Evolutionary conservation across 176 grass and related monocot species (phyloP), one percentile per base, ranked within the genome.

Genomic region (Carex parvula): DNA sequence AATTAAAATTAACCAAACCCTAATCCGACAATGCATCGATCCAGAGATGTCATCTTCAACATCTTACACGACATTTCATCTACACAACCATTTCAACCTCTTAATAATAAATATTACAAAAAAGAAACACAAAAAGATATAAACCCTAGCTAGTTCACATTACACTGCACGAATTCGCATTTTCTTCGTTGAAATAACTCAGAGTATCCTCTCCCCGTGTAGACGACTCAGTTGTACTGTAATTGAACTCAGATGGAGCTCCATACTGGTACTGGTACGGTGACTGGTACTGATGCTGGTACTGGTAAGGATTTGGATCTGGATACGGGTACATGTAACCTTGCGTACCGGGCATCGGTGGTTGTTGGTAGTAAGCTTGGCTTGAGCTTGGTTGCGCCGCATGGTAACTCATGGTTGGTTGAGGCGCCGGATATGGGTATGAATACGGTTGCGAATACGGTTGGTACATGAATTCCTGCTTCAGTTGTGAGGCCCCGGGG

Each of bases 361-460:
- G 70, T 18, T 89, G 89, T 60, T 89, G 89, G 91, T 91, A 93
- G 91, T 88, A 96, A 1, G 93, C 92, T 30, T 91, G 82, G 87
- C 94, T 96, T 2, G 89, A 56, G 74, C 83, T 91, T 29, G 94
- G 94, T 50, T 91, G 91, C 44, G 89, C 74, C 56, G 86, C 68
- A 85, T 93, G 84, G 87, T 93, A 96, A 87, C 90, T 93, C 87
- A 93, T 89, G 87, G 91, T 84, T 29, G 91, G 89, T 81, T 89
- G 93, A 81, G 87, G 48, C 57, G 5, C 37, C 37, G 85, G 24
- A 78, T 75, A 87, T 17, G 87, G 85, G 60, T 81, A 87, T 64
- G 80, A 37, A 75, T 71, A 22, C 3, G 74, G 79, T 18, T 50
- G 46, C 46, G 70, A 79, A 50, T 50, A 50, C 10, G 46, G 46